Evolutionary conservation across 2,329 filamentous ascomycete genomes (phyloP).

Genomic region (Colletotrichum incanum): DNA sequence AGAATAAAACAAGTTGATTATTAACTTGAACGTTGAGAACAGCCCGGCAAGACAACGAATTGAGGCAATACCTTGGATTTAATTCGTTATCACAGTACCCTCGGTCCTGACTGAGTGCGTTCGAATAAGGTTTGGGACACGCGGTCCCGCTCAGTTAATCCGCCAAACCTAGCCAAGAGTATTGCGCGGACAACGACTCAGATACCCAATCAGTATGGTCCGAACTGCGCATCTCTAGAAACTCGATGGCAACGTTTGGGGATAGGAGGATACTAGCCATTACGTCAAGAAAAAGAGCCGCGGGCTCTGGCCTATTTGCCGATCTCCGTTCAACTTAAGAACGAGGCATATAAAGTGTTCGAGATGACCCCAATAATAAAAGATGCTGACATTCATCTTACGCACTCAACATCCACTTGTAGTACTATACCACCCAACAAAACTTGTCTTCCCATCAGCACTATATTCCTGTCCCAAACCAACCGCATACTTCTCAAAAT

Average conservation of each 20-base stretch:
- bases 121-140: conserved; percentile 20
- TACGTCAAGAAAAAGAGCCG: conserved; percentile 17
- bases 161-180: conserved; percentile 19
- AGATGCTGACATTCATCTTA: background rate
- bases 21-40: background rate
- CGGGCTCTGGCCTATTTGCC: background rate
- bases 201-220: conserved; percentile 1
- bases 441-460: too few relatives aligned
- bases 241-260: background rate
- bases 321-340: background rate
- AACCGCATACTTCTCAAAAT: background rate
- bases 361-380: background rate
- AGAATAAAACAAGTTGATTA: conserved; percentile 4
- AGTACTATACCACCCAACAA: too few relatives aligned
- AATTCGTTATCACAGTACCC: background rate
- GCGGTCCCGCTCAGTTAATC: conserved; percentile 14
- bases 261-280: background rate
- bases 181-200: conserved; percentile 14
- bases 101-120: background rate
- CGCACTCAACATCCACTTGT: background rate
- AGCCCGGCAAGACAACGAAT: background rate
- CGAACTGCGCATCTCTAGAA: background rate
- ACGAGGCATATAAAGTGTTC: background rate
- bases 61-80: background rate
- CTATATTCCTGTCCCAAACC: too few relatives aligned